Base-by-base conservation (phyloP, 2,329 filamentous ascomycete genomes). In the Neofusicoccum umdonicola region DNA sequence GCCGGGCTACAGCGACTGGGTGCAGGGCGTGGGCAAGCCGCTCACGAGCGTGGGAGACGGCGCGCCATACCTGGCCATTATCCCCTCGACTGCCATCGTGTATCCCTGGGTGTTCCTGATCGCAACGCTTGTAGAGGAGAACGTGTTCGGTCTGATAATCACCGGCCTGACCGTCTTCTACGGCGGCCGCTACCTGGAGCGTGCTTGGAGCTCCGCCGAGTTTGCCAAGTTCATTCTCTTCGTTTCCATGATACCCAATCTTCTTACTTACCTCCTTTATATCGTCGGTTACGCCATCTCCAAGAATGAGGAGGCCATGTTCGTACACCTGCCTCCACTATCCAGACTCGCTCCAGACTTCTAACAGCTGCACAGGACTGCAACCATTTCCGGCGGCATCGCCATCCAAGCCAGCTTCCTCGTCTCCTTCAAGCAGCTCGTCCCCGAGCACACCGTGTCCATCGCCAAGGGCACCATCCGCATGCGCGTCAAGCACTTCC, bases 351-450 rank as follows among this genome's bases (percentile, higher is more conserved):
- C 9, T 13, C 11, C 13, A 13, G 17, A 31, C 11, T 60, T 62
- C 69, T 69, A 67, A 69, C 69, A 52, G 17, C 7, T n/a, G n/a
- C 63, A 13, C 66, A 79, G 76, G 72, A 95, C 90, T 52, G 93
- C 90, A 51, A 89, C 91, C 68, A 91, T 98, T 73, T 91, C 91
- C 70, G 95, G 95, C 70, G 93, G 93, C 63, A 89, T 97, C 68
- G 88, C 93, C 15, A 83, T 97, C 65, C 94, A 97, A 78, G 93
- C 95, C 52, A 89, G 91, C 67, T 98, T 98, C 81, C 90, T 99
- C 67, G 92, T 98, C 71, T 92, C 94, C 63, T 97, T 98, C 80
- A 98, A 96, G 80, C 95, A 99, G 79, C 91, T 99, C 57, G 90
- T 98, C 41, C 95, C 95, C 22, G 93, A 97, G 67, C 95, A 99